Percentiles rank a stretch among this genome's conserved stretches.
These are phyloP conservation scores for Zelopaecilomyces penicillatus DNA, from an alignment of 2,329 filamentous ascomycete species.

Conservation along the genomic window DNA sequence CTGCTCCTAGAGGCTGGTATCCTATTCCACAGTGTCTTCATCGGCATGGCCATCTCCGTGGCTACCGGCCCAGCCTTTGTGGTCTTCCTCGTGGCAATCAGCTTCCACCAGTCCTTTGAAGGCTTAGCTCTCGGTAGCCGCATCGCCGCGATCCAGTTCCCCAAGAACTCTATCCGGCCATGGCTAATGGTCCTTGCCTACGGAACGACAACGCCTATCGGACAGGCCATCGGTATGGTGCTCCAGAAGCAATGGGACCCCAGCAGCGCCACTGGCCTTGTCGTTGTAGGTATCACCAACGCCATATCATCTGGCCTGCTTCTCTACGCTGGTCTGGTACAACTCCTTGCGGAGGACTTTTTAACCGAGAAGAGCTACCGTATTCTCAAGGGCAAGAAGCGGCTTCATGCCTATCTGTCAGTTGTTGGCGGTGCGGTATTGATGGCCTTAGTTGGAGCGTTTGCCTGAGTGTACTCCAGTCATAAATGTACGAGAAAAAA, in stretches of 20 bases:
- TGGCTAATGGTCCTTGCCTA: constrained; percentile 78
- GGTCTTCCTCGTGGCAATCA: constrained; percentile 71
- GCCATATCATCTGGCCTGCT: constrained; percentile 73
- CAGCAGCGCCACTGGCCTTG: constrained; percentile 61
- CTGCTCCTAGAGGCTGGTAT: constrained; percentile 75
- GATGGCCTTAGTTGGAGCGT: constrained; percentile 66
- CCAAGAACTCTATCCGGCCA: constrained; percentile 62
- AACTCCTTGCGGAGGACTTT: constrained; percentile 80
- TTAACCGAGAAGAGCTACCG: constrained; percentile 66
- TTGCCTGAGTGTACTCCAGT: constrained; percentile 40
- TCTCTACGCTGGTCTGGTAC: constrained; percentile 74
- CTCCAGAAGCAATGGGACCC: constrained; percentile 77
- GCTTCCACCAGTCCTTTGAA: constrained; percentile 83
- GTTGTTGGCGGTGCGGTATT: constrained; percentile 56
- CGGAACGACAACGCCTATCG: constrained; percentile 69
- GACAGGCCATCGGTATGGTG: constrained; percentile 72
- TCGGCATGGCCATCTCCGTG: constrained; percentile 78
- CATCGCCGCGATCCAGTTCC: constrained; percentile 76
- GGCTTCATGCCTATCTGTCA: constrained; percentile 54
- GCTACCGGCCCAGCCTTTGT: constrained; percentile 71
- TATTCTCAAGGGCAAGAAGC: constrained; percentile 51
- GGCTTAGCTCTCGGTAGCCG: constrained; percentile 77
- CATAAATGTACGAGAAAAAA: background rate
- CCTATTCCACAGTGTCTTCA: constrained; percentile 77
- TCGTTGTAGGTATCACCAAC: constrained; percentile 84